Evolutionary conservation across 2,329 filamentous ascomycete genomes (phyloP), one percentile per base, ranked within the genome.

Genomic region (Bipolaris bicolor): DNA sequence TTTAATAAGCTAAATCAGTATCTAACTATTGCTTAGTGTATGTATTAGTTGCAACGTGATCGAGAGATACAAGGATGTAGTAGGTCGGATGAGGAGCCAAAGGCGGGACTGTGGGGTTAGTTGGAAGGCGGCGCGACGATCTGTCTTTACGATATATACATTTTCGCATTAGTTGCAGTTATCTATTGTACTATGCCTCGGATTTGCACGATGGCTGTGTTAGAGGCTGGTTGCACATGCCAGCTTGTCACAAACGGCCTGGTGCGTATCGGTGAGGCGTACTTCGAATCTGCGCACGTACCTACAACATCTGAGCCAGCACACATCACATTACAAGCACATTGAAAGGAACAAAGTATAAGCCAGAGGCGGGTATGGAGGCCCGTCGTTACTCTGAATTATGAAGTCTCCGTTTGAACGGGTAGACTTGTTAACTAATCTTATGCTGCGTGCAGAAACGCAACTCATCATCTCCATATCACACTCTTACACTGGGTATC

Each of bases 401-500:
- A 44, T 60, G 61, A 33, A 57, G 55, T 55, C 55, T 65, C 49
- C 55, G 45, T 57, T 58, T 40, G 56, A 57, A 44, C 26, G 52
- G 46, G 56, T 56, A 60, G 49, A 49, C 57, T 57, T 58, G 62
- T 64, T 64, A 64, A 69, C 63, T 67, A 61, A 57, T 55, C 70
- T 53, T 37, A 41, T 39, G 53, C 58, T 64, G 60, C 57, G 57
- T 62, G 57, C 58, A 59, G 50, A 62, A 61, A 63, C 63, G 58
- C 59, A 58, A 40, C 43, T 33, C 49, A 49, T 61, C 49, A 56
- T 52, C 57, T 60, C 57, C 59, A 55, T 56, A 58, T 65, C 55
- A 24, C 61, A 67, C 61, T 72, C 66, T 62, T 68, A 71, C 66
- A 73, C 63, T 58, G 60, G 58, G 60, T 65, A 71, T 68, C 71